Evolutionary conservation across 768 basidiomycete genomes (phyloP), one percentile per base, ranked within the genome.

Genomic region (Amanita phalloides): DNA sequence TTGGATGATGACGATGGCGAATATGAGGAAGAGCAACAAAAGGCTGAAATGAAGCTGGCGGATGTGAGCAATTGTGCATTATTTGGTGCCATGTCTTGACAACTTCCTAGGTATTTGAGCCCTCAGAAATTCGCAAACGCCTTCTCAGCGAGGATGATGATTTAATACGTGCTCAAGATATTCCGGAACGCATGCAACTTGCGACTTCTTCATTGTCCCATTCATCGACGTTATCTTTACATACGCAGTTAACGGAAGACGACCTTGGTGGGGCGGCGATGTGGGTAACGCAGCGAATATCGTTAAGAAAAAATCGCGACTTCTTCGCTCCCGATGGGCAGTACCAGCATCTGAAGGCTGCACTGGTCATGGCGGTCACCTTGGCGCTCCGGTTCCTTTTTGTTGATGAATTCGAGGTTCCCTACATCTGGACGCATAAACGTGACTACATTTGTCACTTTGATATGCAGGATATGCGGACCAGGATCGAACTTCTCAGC

Each of bases 181-280:
- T 90, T 35, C 96, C 96, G 1, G 96, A 99, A 64, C 86, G 96
- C 45, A 92, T 94, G 86, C 93, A 95, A 64, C 77, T 98, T 17
- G 80, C 84, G 11, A 86, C 82, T 20, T 90, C 88, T 20, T 86
- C 91, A 0, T 68, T 96, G n/a, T 89, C 89, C 1, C 65, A 71
- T 26, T 75, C 75, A 23, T 74, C 86, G 2, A 76, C 76, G 3
- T 67, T 84, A 45, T 81, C 81, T 32, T 62, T 78, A 7, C 79
- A 83, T 57, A 74, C 75, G 42, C 74, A 78, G 32, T 74, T 90
- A 55, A 79, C 80, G 6, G 81, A 84, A 56, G 76, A 77, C 21
- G 89, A 96, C 54, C 68, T 94, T 14, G 76, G 78, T 49, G 82
- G 79, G 46, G 94, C 94, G 4, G 84, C 93, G 20, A 74, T 81